A percentile compares a stretch with the other conserved stretches of the same genome.
Conservation (phyloP, 495 filamentous ascomycete genomes). For the Diplogelasinospora grovesii region DNA sequence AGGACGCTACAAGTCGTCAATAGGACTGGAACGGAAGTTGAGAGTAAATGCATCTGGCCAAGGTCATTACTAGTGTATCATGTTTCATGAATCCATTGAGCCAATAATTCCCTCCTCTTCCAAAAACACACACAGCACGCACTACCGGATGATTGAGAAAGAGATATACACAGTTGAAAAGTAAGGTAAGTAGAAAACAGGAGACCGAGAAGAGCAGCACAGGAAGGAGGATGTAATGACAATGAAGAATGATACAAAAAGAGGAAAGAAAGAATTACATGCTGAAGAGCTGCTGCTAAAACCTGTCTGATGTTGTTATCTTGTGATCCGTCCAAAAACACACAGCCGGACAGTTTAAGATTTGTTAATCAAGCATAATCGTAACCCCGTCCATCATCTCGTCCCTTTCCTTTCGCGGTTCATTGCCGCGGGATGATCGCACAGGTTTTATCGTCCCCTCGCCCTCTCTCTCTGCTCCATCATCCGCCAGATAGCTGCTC, state of each 20-base stretch:
- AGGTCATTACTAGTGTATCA: too few relatives aligned
- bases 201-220: slow-evolving; percentile 18
- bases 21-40: not conserved
- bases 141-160: slow-evolving; percentile 5
- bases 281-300: slow-evolving; percentile 36
- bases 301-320: too few relatives aligned
- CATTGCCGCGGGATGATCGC: not conserved
- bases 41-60: too few relatives aligned
- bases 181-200: slow-evolving; percentile 12
- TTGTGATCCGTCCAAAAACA: slow-evolving; percentile 25
- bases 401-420: slow-evolving; percentile 9
- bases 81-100: slow-evolving; percentile 26
- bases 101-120: not conserved
- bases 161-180: slow-evolving; percentile 11
- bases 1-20: too few relatives aligned
- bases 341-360: slow-evolving; percentile 29
- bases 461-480: not conserved
- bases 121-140: too few relatives aligned
- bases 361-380: slow-evolving; percentile 42
- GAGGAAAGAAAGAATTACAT: slow-evolving; percentile 33
- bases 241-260: slow-evolving; percentile 4
- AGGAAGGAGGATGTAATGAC: too few relatives aligned
- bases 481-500: not conserved
- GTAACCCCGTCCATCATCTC: slow-evolving; percentile 29
- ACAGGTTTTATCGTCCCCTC: too few relatives aligned